These are phyloP conservation scores for Microcos paniculata DNA, from an alignment of 345 rosid genomes.

Conservation along the genomic window DNA sequence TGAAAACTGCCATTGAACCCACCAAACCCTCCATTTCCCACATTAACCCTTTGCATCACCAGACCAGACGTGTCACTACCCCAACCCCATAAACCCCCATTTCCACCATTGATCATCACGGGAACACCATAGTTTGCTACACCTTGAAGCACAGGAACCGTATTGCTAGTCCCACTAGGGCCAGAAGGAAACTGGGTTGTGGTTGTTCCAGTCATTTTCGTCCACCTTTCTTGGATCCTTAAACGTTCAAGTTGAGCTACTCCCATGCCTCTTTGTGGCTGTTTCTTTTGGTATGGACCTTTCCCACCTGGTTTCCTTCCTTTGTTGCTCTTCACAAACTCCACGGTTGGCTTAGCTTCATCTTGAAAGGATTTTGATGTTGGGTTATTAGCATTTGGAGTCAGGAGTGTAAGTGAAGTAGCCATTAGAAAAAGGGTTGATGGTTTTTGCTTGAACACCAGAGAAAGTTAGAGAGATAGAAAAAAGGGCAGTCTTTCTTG, in stretches of 20 bases:
- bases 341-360: not conserved
- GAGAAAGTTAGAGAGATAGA: not conserved
- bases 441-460: constrained; percentile 15
- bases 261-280: constrained; percentile 72
- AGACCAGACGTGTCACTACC: constrained; percentile 11
- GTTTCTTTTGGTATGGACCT: constrained; percentile 46
- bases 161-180: constrained; percentile 15
- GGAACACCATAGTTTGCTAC: constrained; percentile 26
- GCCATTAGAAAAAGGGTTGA: constrained; percentile 1
- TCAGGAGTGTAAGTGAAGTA: not conserved
- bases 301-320: constrained; percentile 31
- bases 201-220: constrained; percentile 29
- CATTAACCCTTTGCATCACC: constrained; percentile 15
- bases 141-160: constrained; percentile 38
- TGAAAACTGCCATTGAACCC: constrained; percentile 17
- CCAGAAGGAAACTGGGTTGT: not conserved
- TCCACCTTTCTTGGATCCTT: constrained; percentile 42
- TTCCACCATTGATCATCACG: constrained; percentile 6
- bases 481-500: not conserved
- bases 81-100: constrained; percentile 29
- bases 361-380: not conserved
- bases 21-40: constrained; percentile 17
- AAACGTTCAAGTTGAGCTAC: constrained; percentile 66
- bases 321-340: constrained; percentile 16
- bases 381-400: not conserved